These are phyloP conservation scores for Sporothrix protearum DNA, from an alignment of 2,329 filamentous ascomycete genomes.

Conservation along the genomic window DNA sequence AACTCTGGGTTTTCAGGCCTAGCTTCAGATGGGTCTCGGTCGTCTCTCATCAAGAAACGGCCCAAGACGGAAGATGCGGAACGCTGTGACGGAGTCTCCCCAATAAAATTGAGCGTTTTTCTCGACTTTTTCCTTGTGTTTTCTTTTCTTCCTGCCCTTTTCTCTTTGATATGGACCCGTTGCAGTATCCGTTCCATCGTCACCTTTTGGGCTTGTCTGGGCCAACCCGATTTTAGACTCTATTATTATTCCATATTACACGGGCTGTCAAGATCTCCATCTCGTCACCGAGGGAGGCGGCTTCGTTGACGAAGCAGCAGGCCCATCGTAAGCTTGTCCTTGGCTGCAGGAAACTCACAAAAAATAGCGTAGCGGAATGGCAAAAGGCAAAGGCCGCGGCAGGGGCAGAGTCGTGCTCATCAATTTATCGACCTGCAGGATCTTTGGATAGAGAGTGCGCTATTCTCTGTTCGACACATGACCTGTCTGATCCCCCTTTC, in stretches of 20 bases:
- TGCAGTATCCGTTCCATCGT: not conserved
- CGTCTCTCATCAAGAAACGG: not conserved
- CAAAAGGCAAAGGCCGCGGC: not conserved
- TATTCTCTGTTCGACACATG: constrained; percentile 11
- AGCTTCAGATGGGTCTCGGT: not conserved
- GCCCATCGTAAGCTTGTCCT: not conserved
- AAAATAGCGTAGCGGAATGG: not conserved
- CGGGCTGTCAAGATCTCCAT: not conserved
- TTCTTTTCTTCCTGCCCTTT: not conserved
- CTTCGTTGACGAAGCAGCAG: not conserved
- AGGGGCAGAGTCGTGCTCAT: not conserved
- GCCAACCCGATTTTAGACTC: not conserved
- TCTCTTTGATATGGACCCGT: not conserved
- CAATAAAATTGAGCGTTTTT: not conserved
- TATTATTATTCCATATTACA: not conserved
- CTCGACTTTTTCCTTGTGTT: not conserved
- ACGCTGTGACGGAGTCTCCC: not conserved
- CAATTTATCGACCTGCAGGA: not conserved
- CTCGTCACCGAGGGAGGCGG: not conserved
- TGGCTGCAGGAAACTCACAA: not conserved
- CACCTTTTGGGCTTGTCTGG: not conserved
- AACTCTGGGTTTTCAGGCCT: not conserved
- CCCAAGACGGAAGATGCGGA: constrained; percentile 2
- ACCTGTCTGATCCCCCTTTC: constrained; percentile 14
- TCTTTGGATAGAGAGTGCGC: not conserved